These are phyloP conservation scores for Globisporangium sylvaticum DNA, from an alignment of 352 stramenopile genomes.

Conservation along the genomic window DNA sequence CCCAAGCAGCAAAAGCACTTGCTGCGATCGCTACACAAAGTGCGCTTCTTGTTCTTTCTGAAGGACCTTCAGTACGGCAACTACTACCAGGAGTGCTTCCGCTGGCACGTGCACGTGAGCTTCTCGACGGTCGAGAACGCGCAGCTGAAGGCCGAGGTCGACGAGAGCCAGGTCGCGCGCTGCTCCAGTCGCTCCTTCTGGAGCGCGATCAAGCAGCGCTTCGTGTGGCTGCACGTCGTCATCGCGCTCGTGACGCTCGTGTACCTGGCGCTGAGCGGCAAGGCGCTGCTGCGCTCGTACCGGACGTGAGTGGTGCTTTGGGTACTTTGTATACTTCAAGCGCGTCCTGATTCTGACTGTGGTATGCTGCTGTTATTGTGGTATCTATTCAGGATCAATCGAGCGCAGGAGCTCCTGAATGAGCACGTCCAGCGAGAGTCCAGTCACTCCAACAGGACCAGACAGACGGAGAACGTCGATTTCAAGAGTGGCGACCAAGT, in stretches of 20 bases:
- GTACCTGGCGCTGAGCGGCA: constrained; percentile 63
- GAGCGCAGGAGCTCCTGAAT: constrained; percentile 16
- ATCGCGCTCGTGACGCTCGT: constrained; percentile 38
- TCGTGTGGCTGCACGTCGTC: constrained; percentile 76
- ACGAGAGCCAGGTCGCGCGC: constrained; percentile 54
- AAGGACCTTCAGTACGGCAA: constrained; percentile 69
- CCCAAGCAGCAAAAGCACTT: constrained; percentile 37
- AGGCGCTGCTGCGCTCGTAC: constrained; percentile 51
- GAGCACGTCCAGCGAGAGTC: constrained; percentile 6
- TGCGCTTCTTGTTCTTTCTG: constrained; percentile 56
- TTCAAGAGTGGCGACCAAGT: too few relatives aligned
- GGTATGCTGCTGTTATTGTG: neutral
- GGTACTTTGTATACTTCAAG: neutral
- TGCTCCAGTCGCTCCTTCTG: constrained; percentile 50
- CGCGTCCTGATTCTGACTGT: neutral
- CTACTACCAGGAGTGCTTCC: constrained; percentile 84
- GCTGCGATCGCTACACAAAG: constrained; percentile 36
- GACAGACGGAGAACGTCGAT: neutral
- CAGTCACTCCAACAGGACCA: neutral
- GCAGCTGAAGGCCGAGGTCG: constrained; percentile 47
- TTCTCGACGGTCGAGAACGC: constrained; percentile 45
- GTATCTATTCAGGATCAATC: constrained; percentile 8
- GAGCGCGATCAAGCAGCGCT: constrained; percentile 49
- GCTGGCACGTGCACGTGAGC: constrained; percentile 64
- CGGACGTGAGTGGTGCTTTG: constrained; percentile 32